These are phyloP conservation scores for Solanum hybrid DNA, from an alignment of 305 asterid genomes.

Conservation along the genomic window DNA sequence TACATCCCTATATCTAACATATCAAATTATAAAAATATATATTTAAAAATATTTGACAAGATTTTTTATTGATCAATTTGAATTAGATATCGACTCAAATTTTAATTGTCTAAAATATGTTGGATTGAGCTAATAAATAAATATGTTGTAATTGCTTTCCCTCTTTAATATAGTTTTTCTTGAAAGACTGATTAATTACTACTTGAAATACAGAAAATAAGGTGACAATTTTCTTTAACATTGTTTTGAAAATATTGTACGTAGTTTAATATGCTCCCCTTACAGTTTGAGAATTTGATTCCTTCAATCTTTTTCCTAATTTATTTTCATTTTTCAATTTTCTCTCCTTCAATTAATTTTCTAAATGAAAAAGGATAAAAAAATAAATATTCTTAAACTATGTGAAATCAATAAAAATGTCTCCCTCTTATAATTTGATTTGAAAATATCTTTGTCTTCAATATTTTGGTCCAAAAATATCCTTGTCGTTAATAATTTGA, in stretches of 20 bases:
- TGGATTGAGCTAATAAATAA: not conserved
- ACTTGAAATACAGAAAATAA: not conserved
- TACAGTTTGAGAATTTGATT: not conserved
- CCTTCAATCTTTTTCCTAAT: not conserved
- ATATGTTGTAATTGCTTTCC: not conserved
- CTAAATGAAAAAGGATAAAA: not conserved
- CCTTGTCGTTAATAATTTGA: no score
- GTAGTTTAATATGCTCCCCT: not conserved
- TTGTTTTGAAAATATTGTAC: not conserved
- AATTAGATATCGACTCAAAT: no score
- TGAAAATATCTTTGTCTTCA: fast-evolving
- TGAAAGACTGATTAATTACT: not conserved
- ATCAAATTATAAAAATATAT: no score
- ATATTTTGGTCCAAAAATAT: no score
- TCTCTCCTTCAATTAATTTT: not conserved
- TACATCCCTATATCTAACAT: no score
- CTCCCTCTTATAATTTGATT: no score
- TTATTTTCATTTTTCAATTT: not conserved
- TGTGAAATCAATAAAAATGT: not conserved
- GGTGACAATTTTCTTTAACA: not conserved
- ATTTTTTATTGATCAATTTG: no score
- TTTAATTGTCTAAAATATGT: no score
- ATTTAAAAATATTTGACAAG: no score
- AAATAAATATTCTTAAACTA: no score
- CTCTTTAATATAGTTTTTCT: not conserved